These are phyloP conservation scores for Magnusiomyces paraingens DNA, from an alignment of 1,139 yeast genomes.

Conservation along the genomic window DNA sequence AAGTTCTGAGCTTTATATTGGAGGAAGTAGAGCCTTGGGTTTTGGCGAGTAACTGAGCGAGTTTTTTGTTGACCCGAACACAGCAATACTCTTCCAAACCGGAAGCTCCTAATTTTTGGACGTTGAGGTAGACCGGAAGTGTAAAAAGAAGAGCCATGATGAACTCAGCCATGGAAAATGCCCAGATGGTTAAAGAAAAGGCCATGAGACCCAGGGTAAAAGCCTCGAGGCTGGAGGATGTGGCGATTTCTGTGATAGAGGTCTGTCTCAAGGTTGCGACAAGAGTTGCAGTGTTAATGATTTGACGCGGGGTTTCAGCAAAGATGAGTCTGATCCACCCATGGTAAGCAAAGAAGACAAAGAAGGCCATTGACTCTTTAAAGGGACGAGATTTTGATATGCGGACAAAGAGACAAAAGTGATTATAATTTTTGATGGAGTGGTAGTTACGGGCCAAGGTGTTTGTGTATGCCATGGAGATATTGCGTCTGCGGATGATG, in stretches of 20 bases:
- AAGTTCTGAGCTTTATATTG: no score
- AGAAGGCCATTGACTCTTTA: conserved; percentile 63
- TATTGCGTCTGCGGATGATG: conserved; percentile 53
- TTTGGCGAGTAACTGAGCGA: conserved; percentile 42
- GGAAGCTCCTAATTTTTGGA: conserved; percentile 33
- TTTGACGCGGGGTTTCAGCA: conserved; percentile 89
- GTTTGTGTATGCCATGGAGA: conserved; percentile 67
- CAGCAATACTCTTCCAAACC: conserved; percentile 56
- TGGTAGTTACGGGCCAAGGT: conserved; percentile 53
- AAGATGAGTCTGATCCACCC: conserved; percentile 57
- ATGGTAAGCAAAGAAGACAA: conserved; percentile 60
- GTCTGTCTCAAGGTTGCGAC: conserved; percentile 42
- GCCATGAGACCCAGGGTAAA: conserved; percentile 69
- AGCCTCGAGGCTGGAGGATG: conserved; percentile 56
- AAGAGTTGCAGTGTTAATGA: conserved; percentile 60
- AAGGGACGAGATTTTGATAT: conserved; percentile 57
- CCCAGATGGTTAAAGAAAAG: conserved; percentile 70
- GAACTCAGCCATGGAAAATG: conserved; percentile 57
- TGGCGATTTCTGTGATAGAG: conserved; percentile 41
- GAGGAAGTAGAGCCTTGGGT: conserved; percentile 11
- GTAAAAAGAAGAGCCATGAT: conserved; percentile 50
- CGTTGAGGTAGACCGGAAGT: conserved; percentile 48
- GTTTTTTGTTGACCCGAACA: conserved; percentile 47
- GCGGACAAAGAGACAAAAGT: conserved; percentile 65
- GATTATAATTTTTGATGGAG: conserved; percentile 51